Conservation (phyloP, 2,329 filamentous ascomycete genomes). For the Aschersonia sp. region DNA sequence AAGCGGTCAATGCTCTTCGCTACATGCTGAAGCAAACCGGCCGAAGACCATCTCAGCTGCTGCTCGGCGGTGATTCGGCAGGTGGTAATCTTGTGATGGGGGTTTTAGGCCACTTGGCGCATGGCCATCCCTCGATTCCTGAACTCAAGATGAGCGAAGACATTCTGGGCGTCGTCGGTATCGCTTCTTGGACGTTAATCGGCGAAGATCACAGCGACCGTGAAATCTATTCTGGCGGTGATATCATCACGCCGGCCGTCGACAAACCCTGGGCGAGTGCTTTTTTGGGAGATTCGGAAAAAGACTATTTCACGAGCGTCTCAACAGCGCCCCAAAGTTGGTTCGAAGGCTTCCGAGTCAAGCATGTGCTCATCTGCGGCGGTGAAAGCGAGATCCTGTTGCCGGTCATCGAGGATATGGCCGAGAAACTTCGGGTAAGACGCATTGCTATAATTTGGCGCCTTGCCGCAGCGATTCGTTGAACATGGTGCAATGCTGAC, state of each 20-base stretch:
- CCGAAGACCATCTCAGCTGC: conserved; percentile 5
- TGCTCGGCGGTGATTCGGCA: conserved; percentile 10
- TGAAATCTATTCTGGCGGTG: conserved; percentile 7
- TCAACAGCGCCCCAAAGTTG: conserved; percentile 7
- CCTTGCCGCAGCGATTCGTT: background rate
- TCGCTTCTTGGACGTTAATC: conserved; percentile 9
- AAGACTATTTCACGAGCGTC: conserved; percentile 8
- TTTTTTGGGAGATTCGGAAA: conserved; percentile 5
- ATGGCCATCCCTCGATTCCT: conserved; percentile 8
- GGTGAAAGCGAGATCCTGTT: conserved; percentile 9
- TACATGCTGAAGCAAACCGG: conserved; percentile 6
- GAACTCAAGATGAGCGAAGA: conserved; percentile 6
- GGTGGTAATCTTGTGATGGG: conserved; percentile 9
- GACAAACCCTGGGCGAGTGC: conserved; percentile 4
- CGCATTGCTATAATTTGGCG: background rate
- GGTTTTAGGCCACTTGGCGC: conserved; percentile 9
- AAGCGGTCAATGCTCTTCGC: conserved; percentile 8
- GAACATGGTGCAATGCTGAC: background rate
- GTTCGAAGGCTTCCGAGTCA: conserved; percentile 8
- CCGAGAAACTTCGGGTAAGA: conserved; percentile 7
- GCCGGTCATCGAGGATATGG: conserved; percentile 7
- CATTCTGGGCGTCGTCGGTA: conserved; percentile 5
- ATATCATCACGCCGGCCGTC: conserved; percentile 7
- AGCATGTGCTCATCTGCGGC: conserved; percentile 6
- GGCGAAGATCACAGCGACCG: conserved; percentile 3